phyloP scores from a whole-genome alignment of 2,329 filamentous ascomycete genomes.

The Colletotrichum falcatum region DNA sequence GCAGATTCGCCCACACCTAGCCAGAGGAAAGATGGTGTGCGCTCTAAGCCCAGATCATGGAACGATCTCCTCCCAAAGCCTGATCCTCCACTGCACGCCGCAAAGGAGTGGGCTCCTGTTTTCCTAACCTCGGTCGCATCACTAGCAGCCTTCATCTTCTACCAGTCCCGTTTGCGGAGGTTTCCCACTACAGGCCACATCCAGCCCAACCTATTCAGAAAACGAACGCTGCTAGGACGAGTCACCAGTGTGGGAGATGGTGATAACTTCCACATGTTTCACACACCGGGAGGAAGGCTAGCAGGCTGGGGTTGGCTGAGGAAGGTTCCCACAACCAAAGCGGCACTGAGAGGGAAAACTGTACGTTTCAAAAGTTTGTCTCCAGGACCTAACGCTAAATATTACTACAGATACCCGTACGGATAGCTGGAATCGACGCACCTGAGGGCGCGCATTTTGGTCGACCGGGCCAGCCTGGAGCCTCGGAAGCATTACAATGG shows the following conservation, averaged over 20 bases:
- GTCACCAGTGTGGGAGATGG: constrained; percentile 97
- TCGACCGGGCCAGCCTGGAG: constrained; percentile 84
- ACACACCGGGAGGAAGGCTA: constrained; percentile 90
- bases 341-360: constrained; percentile 80
- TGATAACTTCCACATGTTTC: constrained; percentile 93
- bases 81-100: constrained; percentile 59
- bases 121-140: constrained; percentile 62
- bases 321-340: constrained; percentile 75
- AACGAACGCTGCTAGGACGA: constrained; percentile 81
- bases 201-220: constrained; percentile 78
- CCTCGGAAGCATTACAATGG: constrained; percentile 84
- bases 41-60: constrained; percentile 44
- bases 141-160: constrained; percentile 68
- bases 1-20: background rate
- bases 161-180: constrained; percentile 83
- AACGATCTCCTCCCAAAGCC: constrained; percentile 39
- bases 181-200: constrained; percentile 84
- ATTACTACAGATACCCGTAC: constrained; percentile 78
- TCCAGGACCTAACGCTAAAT: background rate
- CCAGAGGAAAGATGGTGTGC: constrained; percentile 43
- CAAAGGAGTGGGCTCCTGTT: constrained; percentile 64
- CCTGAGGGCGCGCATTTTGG: constrained; percentile 96
- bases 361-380: constrained; percentile 60
- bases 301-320: constrained; percentile 95
- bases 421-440: constrained; percentile 92